Base-by-base conservation (phyloP, 148 eudicot genomes). In the Euryodendron excelsum region DNA sequence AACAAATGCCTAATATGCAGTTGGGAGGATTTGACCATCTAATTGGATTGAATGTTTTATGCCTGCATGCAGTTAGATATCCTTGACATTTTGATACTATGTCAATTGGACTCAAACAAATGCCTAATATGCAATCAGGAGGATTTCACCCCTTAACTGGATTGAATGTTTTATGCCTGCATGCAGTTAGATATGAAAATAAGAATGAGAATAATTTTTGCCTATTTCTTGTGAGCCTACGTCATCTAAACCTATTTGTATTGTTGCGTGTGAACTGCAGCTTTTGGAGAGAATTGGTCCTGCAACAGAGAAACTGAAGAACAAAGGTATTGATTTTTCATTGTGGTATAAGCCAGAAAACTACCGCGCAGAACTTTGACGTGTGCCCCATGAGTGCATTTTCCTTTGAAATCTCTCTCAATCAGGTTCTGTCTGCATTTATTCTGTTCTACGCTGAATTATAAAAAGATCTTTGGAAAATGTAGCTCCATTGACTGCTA, bases 271-370 rank as follows among this genome's bases (percentile, higher is more conserved):
- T 73, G 36, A 25, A 47, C 56, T 79, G 89, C 99, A 96, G 99
- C 93, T 93, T 76, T 80, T 96, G 81, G 92, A 93, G 84, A 91
- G 73, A 69, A 93, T 91, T 77, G 92, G 91, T 53, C 95, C 97
- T 41, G 92, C 98, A 69, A 96, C 99, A 45, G 98, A 96, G 88
- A 84, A 72, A 58, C 81, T 96, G 76, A 96, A 96, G 88, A 90
- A 81, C 79, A 90, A 93, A 69, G 96, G 90, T 41, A 89, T 93
- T 39, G 95, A 96, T 82, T 96, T 96, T 72, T 91, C 93, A 8
- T 68, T 79, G 89, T 93, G 99, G 99, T 96, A 44, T 82, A 93
- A 93, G 80, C 99, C 99, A 45, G 92, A 93, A 75, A 74, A 88
- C 72, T 96, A 96, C 80, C 74, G 56, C 74, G 86, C 97, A 70